Conservation (phyloP, 2,329 filamentous ascomycete species). For the Exophiala oligosperma region DNA sequence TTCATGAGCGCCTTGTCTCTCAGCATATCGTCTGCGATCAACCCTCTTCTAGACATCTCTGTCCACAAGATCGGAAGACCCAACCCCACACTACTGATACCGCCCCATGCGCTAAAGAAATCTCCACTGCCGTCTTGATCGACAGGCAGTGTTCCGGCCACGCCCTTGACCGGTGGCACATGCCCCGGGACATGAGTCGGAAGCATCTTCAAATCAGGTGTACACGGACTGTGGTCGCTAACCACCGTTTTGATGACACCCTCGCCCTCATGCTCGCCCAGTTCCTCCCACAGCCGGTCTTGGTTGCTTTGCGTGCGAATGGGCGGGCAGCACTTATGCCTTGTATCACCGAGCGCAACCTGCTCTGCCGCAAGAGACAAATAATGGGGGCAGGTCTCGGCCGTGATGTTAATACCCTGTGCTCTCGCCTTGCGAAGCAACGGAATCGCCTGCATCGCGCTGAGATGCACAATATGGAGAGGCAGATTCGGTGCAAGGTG, state of each 20-base stretch:
- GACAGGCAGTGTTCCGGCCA: slow-evolving; percentile 28
- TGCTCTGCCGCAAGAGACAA: slow-evolving; percentile 79
- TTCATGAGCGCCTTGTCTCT: slow-evolving; percentile 63
- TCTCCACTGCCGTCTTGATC: slow-evolving; percentile 60
- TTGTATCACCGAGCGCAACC: slow-evolving; percentile 79
- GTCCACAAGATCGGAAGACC: slow-evolving; percentile 90
- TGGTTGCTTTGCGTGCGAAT: slow-evolving; percentile 82
- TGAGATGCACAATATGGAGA: slow-evolving; percentile 91
- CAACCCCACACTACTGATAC: slow-evolving; percentile 89
- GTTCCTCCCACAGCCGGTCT: slow-evolving; percentile 82
- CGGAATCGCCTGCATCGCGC: slow-evolving; percentile 83
- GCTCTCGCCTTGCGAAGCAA: slow-evolving; percentile 72
- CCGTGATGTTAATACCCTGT: slow-evolving; percentile 79
- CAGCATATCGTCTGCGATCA: slow-evolving; percentile 34
- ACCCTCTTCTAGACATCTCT: slow-evolving; percentile 63
- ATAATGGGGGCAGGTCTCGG: slow-evolving; percentile 96
- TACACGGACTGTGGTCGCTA: slow-evolving; percentile 94
- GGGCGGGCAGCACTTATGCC: slow-evolving; percentile 93
- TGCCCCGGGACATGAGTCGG: slow-evolving; percentile 65
- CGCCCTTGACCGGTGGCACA: slow-evolving; percentile 33
- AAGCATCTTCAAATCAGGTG: slow-evolving; percentile 87
- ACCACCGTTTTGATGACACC: slow-evolving; percentile 90
- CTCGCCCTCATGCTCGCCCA: slow-evolving; percentile 59
- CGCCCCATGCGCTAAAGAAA: slow-evolving; percentile 96
- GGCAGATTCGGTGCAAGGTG: slow-evolving; percentile 77